Evolutionary conservation across 305 asterid genomes (phyloP), one percentile per base, ranked within the genome.

Genomic region (Coffea humblotiana): DNA sequence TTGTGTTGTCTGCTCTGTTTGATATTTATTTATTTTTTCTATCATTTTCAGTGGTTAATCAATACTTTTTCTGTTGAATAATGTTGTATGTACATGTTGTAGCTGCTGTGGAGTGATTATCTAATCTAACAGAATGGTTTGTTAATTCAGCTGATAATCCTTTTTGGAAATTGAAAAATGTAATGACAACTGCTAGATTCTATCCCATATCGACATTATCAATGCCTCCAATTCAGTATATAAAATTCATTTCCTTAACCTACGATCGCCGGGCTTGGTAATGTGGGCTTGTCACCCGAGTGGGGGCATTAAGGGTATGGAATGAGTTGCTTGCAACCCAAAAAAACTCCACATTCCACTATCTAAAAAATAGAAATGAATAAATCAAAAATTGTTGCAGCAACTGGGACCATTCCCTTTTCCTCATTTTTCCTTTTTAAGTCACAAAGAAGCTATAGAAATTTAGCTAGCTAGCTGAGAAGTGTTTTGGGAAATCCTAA

Each of bases 231-330:
- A 13, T 13, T n/a, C 52, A 8, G 16, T 75, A 40, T 60, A 43
- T 40, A 75, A 60, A 14, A 2, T 45, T 25, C 52, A 21, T 8
- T 61, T 40, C 6, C 40, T 23, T 25, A 8, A 2, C 16, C 14
- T 21, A 29, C 32, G 27, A 29, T 7, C 1, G 77, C 49, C 67
- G 67, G 23, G 48, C 77, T 74, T 18, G 12, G 48, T 74, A 35
- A 16, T 66, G 51, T 52, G 48, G 48, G 67, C 77, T 10, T 74
- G 77, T 74, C 0, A 54, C 49, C 66, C 3, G 10, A 58, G 70
- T 75, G 69, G 78, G 78, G 78, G 69, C 78, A 35, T 19, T 61
- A 43, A 75, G 25, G 71, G n/a, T n/a, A 40, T 61, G 27, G 40
- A 7, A 40, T 40, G 14, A 43, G 45, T 75, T 75, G 58, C 71